A percentile compares a stretch with the other conserved stretches of the same genome.
Conservation (phyloP, 768 basidiomycete genomes). For the Boletus pseudo-olivaceus region DNA sequence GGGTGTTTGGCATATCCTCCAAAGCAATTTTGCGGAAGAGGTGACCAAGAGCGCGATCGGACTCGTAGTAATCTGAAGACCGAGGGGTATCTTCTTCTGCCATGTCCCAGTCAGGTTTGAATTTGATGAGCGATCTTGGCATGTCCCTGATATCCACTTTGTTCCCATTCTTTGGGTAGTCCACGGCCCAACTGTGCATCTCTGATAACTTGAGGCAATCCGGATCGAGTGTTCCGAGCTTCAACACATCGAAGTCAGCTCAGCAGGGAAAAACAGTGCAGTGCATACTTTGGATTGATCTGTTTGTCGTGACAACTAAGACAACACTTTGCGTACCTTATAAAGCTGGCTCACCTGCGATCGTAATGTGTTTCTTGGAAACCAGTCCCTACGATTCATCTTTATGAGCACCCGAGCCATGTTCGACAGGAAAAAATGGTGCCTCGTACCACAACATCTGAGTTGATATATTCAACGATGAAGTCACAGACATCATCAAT, state of each 20-base stretch:
- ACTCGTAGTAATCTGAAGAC: conserved; percentile 66
- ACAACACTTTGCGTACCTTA: not conserved
- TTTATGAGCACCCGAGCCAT: conserved; percentile 3
- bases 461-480: conserved; percentile 79
- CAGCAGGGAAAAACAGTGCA: not conserved
- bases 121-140: conserved; percentile 55
- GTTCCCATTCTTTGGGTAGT: conserved; percentile 76
- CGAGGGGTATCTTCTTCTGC: conserved; percentile 53
- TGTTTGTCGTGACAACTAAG: conserved; percentile 23
- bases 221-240: conserved; percentile 61
- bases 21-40: conserved; percentile 63
- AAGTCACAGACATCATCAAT: conserved; percentile 77
- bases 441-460: conserved; percentile 65
- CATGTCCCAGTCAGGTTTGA: conserved; percentile 79
- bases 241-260: conserved; percentile 2
- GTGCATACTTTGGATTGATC: conserved; percentile 65
- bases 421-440: not conserved
- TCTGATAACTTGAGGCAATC: conserved; percentile 56
- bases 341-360: conserved; percentile 51
- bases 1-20: conserved; percentile 29
- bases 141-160: conserved; percentile 53
- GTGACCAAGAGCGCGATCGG: conserved; percentile 64
- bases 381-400: conserved; percentile 53
- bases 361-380: conserved; percentile 62
- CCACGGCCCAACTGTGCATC: conserved; percentile 63